Conservation (phyloP, 2,329 filamentous ascomycete species). For the Xylariales sp. region DNA sequence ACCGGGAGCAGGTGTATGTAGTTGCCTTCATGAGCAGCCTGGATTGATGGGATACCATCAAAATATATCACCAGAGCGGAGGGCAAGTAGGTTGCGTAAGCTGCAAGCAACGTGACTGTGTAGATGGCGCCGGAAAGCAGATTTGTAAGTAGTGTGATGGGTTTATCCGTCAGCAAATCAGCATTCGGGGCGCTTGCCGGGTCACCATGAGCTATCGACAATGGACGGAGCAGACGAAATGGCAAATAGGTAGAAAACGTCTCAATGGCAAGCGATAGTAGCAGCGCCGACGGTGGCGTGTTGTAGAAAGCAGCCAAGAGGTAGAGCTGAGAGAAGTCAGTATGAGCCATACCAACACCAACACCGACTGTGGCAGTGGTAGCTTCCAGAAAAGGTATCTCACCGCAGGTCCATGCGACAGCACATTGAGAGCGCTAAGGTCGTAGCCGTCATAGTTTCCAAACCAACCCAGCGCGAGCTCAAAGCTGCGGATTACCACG, state of each 20-base stretch:
- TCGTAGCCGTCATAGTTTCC: constrained; percentile 71
- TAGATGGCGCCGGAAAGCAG: constrained; percentile 71
- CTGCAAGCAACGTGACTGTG: constrained; percentile 64
- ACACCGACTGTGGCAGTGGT: too few species aligned
- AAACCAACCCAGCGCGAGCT: constrained; percentile 71
- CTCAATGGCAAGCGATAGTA: constrained; percentile 63
- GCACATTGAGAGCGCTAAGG: constrained; percentile 58
- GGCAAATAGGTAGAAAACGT: constrained; percentile 65
- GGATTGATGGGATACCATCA: constrained; percentile 63
- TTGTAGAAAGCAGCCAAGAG: constrained; percentile 76
- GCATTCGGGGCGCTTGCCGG: constrained; percentile 52
- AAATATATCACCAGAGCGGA: constrained; percentile 72
- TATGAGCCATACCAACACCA: too few species aligned
- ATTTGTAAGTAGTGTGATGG: constrained; percentile 60
- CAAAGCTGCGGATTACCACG: constrained; percentile 46
- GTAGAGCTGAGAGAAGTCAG: constrained; percentile 61
- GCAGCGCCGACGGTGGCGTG: constrained; percentile 56
- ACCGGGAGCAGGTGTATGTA: constrained; percentile 58
- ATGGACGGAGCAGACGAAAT: constrained; percentile 68
- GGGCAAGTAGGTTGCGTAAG: constrained; percentile 68
- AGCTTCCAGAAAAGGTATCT: constrained; percentile 29
- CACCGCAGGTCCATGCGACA: constrained; percentile 71
- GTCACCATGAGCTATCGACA: constrained; percentile 59
- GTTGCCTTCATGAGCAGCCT: constrained; percentile 60
- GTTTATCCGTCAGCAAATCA: constrained; percentile 59